Evolutionary conservation across 169 alveolate species (phyloP), one percentile per base, ranked within the genome.

Genomic region (Babesia ovata): DNA sequence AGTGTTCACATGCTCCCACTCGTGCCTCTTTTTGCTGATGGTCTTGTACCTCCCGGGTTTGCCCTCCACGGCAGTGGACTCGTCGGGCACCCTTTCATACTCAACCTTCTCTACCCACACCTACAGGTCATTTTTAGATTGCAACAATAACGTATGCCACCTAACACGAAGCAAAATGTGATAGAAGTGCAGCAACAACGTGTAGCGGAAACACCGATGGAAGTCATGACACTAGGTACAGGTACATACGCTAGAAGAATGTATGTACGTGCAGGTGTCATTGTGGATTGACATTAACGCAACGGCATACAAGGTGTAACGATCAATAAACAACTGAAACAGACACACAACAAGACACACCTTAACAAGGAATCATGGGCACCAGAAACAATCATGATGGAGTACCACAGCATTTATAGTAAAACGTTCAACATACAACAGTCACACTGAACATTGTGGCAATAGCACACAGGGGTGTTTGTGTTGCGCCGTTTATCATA

Each of bases 1-100:
- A 39, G 96, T 98, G 88, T 97, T 97, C 42, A 96, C 94, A 54
- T 93, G 90, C 85, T 96, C 99, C 94, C 94, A 90, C 77, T 90
- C 94, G 71, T 90, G 87, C 33, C 90, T 74, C 72, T 89, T 75
- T 59, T 91, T 92, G 42, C 95, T 91, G 59, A 92, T 87, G 6
- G 96, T 92, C 66, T 90, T 88, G 86, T 85, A 86, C 60, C 92
- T 66, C 65, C 84, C 88, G 52, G 86, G 91, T 42, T 86, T 89
- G 12, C 92, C 92, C 36, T 91, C 95, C 62, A 90, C 88, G 21
- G 89, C 62, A 36, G 88, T 91, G 19, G 87, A 66, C 57, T 83
- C 93, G 62, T 92, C 96, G 13, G 95, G 95, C 45, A 92, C 96
- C 49, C 95, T 79, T 79, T 92, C 96, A 67, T 92, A 91, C 59